Conservation (phyloP, 1,139 yeast genomes). For the Ogataea hybrid region DNA sequence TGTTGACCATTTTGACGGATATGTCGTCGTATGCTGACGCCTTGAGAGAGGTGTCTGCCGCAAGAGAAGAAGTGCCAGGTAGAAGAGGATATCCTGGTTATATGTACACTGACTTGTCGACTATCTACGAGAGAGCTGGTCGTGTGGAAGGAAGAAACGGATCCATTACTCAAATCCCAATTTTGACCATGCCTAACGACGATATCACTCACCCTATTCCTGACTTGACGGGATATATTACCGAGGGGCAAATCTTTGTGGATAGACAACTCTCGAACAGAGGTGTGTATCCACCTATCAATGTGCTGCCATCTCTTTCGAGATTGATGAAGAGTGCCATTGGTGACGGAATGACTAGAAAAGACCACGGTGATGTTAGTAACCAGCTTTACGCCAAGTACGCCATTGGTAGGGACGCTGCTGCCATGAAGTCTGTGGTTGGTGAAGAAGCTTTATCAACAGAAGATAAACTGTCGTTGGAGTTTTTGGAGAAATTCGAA, state of each 20-base stretch:
- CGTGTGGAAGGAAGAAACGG: slow-evolving; percentile 99
- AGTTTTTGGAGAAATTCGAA: slow-evolving; percentile 96
- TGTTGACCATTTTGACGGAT: slow-evolving; percentile 94
- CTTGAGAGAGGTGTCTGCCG: slow-evolving; percentile 98
- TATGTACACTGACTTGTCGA: slow-evolving; percentile 99
- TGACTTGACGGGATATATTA: slow-evolving; percentile 98
- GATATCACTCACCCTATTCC: slow-evolving; percentile 99
- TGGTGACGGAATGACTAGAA: slow-evolving; percentile 99
- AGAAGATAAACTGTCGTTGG: slow-evolving; percentile 95
- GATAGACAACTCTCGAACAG: slow-evolving; percentile 96
- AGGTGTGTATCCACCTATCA: slow-evolving; percentile 98
- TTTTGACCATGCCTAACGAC: slow-evolving; percentile 99
- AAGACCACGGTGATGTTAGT: slow-evolving; percentile 99
- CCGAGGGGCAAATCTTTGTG: slow-evolving; percentile 97
- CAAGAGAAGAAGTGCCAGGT: slow-evolving; percentile 99
- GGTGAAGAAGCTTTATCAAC: slow-evolving; percentile 99
- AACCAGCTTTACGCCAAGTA: slow-evolving; percentile 98
- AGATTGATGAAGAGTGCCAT: slow-evolving; percentile 99
- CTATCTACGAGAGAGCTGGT: slow-evolving; percentile 99
- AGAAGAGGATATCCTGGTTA: slow-evolving; percentile 99
- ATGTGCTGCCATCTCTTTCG: slow-evolving; percentile 93
- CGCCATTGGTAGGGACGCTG: slow-evolving; percentile 99
- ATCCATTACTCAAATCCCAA: slow-evolving; percentile 97
- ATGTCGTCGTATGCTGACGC: slow-evolving; percentile 99
- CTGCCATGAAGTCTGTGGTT: slow-evolving; percentile 99